Percentiles rank a stretch among this genome's conserved stretches.
Conservation (phyloP, 805 yeast species). For the Pichia rugopelliculosa region DNA sequence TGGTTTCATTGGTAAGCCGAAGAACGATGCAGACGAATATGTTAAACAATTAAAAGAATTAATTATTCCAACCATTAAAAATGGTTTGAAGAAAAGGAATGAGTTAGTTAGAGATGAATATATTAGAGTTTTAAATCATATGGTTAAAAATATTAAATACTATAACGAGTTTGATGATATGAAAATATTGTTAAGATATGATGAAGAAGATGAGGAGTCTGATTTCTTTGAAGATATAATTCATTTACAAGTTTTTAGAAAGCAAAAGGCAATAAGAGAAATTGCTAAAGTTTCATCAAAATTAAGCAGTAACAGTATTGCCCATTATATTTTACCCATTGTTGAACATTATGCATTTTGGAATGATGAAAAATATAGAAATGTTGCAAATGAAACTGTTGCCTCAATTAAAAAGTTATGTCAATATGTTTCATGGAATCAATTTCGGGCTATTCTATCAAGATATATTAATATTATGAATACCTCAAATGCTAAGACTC, state of each 20-base stretch:
- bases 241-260: slow-evolving; percentile 80
- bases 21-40: slow-evolving; percentile 23
- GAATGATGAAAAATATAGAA: slow-evolving; percentile 50
- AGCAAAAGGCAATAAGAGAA: slow-evolving; percentile 74
- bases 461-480: slow-evolving; percentile 45
- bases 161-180: slow-evolving; percentile 52
- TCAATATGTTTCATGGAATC: slow-evolving; percentile 63
- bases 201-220: slow-evolving; percentile 73
- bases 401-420: slow-evolving; percentile 53
- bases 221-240: slow-evolving; percentile 53
- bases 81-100: slow-evolving; percentile 54
- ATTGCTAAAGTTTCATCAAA: slow-evolving; percentile 40
- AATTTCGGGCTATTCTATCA: slow-evolving; percentile 65
- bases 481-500: slow-evolving; percentile 18
- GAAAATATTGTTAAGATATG: slow-evolving; percentile 52
- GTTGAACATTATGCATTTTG: slow-evolving; percentile 71
- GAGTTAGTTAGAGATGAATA: slow-evolving; percentile 70
- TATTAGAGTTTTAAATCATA: slow-evolving; percentile 55
- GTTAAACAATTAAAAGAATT: slow-evolving; percentile 40
- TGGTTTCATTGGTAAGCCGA: slow-evolving; percentile 31
- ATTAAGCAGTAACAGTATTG: slow-evolving; percentile 50
- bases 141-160: slow-evolving; percentile 41
- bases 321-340: slow-evolving; percentile 79
- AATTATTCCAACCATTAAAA: slow-evolving; percentile 56
- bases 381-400: slow-evolving; percentile 60